Evolutionary conservation across 352 stramenopile genomes (phyloP).

Genomic region (Phytophthora citricola): DNA sequence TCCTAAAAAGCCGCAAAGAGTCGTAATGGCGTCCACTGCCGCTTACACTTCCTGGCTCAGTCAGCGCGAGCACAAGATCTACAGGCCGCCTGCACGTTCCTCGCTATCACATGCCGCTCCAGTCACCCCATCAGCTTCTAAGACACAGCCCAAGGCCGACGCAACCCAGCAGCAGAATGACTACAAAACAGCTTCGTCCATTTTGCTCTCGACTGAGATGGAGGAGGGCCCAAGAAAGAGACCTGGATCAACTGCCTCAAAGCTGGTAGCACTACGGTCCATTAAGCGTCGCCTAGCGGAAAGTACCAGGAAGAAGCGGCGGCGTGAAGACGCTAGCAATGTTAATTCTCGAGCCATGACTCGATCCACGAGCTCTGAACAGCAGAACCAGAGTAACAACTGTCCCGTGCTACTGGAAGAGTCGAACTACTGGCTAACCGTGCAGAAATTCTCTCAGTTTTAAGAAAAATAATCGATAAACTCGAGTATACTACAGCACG

Average conservation of each 20-base stretch:
- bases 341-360: constrained; percentile 9
- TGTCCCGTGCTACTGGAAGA: constrained; percentile 13
- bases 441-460: constrained; percentile 28
- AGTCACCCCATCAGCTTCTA: neutral
- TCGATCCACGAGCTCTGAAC: neutral
- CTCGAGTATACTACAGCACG: neutral
- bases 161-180: neutral
- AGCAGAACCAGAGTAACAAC: neutral
- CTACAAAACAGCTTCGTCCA: neutral
- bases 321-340: neutral
- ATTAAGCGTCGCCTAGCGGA: constrained; percentile 12
- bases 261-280: constrained; percentile 1
- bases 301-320: neutral
- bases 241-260: neutral
- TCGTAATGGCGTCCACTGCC: neutral
- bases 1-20: too few species aligned
- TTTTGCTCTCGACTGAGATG: neutral
- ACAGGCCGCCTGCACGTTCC: neutral
- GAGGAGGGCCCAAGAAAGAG: constrained; percentile 4
- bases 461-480: neutral
- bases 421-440: constrained; percentile 24
- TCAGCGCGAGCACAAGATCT: constrained; percentile 19
- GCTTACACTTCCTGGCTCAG: constrained; percentile 10
- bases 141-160: neutral
- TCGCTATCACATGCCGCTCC: neutral